Base-by-base conservation (phyloP, 768 basidiomycete genomes). In the Pisolithus sp. region DNA sequence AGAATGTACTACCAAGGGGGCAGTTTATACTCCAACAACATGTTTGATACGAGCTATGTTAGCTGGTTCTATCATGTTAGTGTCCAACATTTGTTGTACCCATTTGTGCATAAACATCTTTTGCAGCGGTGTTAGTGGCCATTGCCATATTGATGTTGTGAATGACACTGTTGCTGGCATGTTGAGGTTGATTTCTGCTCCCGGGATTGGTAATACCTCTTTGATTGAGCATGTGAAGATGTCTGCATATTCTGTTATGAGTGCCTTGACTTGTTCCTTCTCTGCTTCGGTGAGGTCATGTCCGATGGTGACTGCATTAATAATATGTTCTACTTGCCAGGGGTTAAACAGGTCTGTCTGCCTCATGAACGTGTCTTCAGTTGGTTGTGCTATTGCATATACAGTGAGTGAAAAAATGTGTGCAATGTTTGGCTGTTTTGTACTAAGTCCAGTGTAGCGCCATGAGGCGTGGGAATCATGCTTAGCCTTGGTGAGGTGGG, bases 161-260 rank as follows among this genome's bases (percentile, higher is more conserved):
- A 47, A 50, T 2, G 12, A 31, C 2, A n/a, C 2, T 5, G 34
- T 43, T 2, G 10, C 18, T 1, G 50, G 50, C 8, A 55, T 6
- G 15, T 51, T 53, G 5, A 54, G 53, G 15, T 54, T 50, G 2
- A 45, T 7, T n/a, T 3, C 2, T 12, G 36, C 24, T 5, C 23
- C 42, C 0, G 34, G 43, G 0, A 76, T 66, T 1, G 57, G 53
- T 0, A 40, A 30, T 4, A 77, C 75, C 50, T 78, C 72, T 21
- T 63, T 64, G 9, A 76, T 50, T 0, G 69, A 62, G 3, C 75
- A 58, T 1, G 73, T 71, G 46, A 74, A 77, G 24, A 65, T 56
- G 51, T 76, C 73, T 0, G 74, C 71, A 48, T 62, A 73, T 40
- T 67, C 49, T 0, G 9, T 30, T 0, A 76, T 26, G 0, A 74